Evolutionary conservation across 352 stramenopile genomes (phyloP).

Genomic region (Pythium diclinum): DNA sequence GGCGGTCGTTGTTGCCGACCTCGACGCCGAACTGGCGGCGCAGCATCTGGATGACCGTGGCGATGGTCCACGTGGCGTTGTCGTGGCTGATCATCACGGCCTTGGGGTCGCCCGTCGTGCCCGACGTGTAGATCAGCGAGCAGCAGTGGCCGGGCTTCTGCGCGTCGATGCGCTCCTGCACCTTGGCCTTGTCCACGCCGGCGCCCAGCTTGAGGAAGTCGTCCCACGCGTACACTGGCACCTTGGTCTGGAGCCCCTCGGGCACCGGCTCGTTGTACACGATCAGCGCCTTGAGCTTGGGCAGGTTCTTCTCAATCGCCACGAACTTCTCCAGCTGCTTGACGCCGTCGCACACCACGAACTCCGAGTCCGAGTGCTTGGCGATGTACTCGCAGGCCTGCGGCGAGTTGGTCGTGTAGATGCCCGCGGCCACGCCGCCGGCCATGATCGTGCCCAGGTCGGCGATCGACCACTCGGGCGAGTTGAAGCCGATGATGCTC

Average conservation of each 20-base stretch:
- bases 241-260: slow-evolving; percentile 55
- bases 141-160: slow-evolving; percentile 86
- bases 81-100: slow-evolving; percentile 96
- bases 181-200: slow-evolving; percentile 53
- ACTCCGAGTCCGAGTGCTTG: slow-evolving; percentile 90
- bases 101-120: slow-evolving; percentile 94
- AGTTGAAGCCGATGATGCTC: slow-evolving; percentile 91
- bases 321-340: slow-evolving; percentile 94
- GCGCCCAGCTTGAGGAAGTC: slow-evolving; percentile 78
- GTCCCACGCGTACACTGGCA: slow-evolving; percentile 77
- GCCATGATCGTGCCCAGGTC: slow-evolving; percentile 92
- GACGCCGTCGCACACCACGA: slow-evolving; percentile 92
- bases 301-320: slow-evolving; percentile 79
- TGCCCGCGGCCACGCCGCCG: slow-evolving; percentile 89
- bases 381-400: slow-evolving; percentile 91
- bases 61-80: slow-evolving; percentile 89
- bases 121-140: slow-evolving; percentile 94
- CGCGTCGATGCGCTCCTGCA: slow-evolving; percentile 70
- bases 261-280: slow-evolving; percentile 87
- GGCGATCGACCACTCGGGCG: slow-evolving; percentile 91
- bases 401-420: slow-evolving; percentile 96
- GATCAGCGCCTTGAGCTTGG: slow-evolving; percentile 92
- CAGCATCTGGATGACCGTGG: slow-evolving; percentile 58
- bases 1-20: slow-evolving; percentile 61
- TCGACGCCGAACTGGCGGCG: slow-evolving; percentile 53